Base-by-base conservation (phyloP, 2,329 filamentous ascomycete genomes). In the Tolypocladium inflatum region DNA sequence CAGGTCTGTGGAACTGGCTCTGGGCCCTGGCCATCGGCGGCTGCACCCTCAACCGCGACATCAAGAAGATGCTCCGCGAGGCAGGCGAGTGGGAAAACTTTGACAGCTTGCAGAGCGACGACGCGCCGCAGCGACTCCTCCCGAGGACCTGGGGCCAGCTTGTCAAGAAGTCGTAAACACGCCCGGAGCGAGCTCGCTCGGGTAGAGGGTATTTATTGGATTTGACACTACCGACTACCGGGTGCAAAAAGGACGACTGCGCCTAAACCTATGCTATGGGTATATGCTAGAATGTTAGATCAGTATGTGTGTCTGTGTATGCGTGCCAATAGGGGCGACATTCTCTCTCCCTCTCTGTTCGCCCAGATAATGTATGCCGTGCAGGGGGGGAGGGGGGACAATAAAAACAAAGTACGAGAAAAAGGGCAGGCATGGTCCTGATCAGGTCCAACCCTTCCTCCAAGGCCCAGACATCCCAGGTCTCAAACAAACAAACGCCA, bases 241-340 rank as follows among this genome's bases (percentile, higher is more conserved):
- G 45, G 48, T 33, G 21, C 30, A 9, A 53, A 54, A 58, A 52
- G 45, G 21, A 57, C 17, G 54, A 30, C 63, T 65, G 62, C 67
- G 64, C 68, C 65, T 62, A 65, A 60, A 64, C 65, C 60, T 68
- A 68, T 71, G 69, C 65, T 68, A 68, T 63, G 68, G 69, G 67
- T 71, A 71, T 71, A 70, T 70, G 66, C 66, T 69, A 66, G 63
- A 70, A 68, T 62, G 64, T 63, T 70, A 62, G 58, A 66, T 61
- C 58, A 58, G 57, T 59, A 57, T 60, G 54, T 57, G 52, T 45
- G 60, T 57, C 48, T 57, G 54, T 48, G 48, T 21, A 45, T 54
- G 39, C 45, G 30, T 51, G 48, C 30, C 48, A 30, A 35, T 9
- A 41, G 23, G 23, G 38, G 56, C 55, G 21, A 48, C 26, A 51